These are phyloP conservation scores for Leishmania martiniquensis DNA, from an alignment of 208 protist species.

Conservation along the genomic window DNA sequence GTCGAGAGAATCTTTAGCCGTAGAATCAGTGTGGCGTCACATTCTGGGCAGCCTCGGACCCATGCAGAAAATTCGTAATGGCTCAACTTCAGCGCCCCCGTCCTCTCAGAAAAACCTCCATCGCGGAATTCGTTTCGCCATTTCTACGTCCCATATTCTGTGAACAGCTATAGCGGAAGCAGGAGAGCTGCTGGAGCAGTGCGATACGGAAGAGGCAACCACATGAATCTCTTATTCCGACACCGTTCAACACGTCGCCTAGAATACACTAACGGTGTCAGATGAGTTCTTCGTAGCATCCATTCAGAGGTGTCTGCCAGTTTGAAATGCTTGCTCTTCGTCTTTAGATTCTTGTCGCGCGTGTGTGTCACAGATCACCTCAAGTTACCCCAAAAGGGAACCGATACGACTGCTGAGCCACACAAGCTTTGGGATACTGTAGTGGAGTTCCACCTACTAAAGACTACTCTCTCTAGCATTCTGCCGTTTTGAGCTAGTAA, in stretches of 20 bases:
- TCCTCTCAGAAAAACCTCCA: constrained; percentile 36
- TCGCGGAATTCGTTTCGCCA: constrained; percentile 8
- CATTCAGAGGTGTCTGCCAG: constrained; percentile 26
- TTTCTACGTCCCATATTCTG: constrained; percentile 40
- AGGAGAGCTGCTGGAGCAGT: constrained; percentile 41
- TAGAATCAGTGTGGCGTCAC: constrained; percentile 29
- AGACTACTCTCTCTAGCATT: constrained; percentile 32
- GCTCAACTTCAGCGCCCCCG: constrained; percentile 27
- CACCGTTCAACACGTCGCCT: constrained; percentile 57
- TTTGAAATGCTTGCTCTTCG: constrained; percentile 28
- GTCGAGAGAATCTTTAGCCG: constrained; percentile 42
- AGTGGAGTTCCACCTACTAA: constrained; percentile 18
- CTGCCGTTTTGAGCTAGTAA: no score
- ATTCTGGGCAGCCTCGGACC: constrained; percentile 29
- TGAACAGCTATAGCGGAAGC: constrained; percentile 54
- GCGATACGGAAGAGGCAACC: constrained; percentile 24
- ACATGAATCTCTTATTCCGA: constrained; percentile 34
- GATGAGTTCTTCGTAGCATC: constrained; percentile 30
- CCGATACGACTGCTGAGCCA: neutral
- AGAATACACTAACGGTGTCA: neutral
- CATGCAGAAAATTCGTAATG: constrained; percentile 51
- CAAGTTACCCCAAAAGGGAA: constrained; percentile 32
- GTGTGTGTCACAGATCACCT: constrained; percentile 41
- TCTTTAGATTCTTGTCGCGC: constrained; percentile 25
- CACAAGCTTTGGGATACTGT: constrained; percentile 20